A percentile compares a stretch with the other conserved stretches of the same genome.
phyloP scores from a whole-genome alignment of 768 basidiomycete genomes.

The Lactarius trivialis region DNA sequence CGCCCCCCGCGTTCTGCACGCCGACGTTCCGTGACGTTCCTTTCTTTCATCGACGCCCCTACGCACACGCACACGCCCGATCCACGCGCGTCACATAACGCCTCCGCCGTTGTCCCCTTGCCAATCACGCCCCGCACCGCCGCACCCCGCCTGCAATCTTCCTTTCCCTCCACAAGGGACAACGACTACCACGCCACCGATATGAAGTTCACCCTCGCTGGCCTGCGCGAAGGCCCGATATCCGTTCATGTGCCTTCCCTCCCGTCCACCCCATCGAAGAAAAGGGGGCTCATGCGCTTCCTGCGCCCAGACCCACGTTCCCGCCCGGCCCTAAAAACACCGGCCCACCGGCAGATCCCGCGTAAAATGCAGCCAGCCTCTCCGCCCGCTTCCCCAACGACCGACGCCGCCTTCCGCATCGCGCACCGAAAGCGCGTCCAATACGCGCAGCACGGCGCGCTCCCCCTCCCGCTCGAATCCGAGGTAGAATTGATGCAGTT shows the following conservation, averaged over 20 bases:
- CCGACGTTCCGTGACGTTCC: conserved; percentile 41
- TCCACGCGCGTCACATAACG: conserved; percentile 57
- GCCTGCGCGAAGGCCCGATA: conserved; percentile 23
- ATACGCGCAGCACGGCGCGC: conserved; percentile 35
- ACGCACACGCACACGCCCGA: conserved; percentile 45
- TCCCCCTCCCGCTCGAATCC: conserved; percentile 49
- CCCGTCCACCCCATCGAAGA: conserved; percentile 21
- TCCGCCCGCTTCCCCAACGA: conserved; percentile 5
- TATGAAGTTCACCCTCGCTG: conserved; percentile 42
- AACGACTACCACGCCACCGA: not conserved
- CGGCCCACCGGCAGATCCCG: conserved; percentile 21
- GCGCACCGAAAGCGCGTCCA: conserved; percentile 32
- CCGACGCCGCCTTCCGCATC: conserved; percentile 3
- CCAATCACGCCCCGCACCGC: conserved; percentile 11
- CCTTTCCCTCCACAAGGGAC: not conserved
- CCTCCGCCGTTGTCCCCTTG: conserved; percentile 50
- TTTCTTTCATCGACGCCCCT: conserved; percentile 39
- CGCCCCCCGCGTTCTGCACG: conserved; percentile 29
- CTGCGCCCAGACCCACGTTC: conserved; percentile 36
- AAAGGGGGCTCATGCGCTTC: conserved; percentile 38
- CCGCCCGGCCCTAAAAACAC: conserved; percentile 30
- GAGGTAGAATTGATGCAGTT: conserved; percentile 70
- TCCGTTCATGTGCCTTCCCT: conserved; percentile 13
- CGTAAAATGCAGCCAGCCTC: not conserved
- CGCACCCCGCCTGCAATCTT: not conserved